Base-by-base conservation (phyloP, 176 grass and related monocot species). In the Musa itinerans region DNA sequence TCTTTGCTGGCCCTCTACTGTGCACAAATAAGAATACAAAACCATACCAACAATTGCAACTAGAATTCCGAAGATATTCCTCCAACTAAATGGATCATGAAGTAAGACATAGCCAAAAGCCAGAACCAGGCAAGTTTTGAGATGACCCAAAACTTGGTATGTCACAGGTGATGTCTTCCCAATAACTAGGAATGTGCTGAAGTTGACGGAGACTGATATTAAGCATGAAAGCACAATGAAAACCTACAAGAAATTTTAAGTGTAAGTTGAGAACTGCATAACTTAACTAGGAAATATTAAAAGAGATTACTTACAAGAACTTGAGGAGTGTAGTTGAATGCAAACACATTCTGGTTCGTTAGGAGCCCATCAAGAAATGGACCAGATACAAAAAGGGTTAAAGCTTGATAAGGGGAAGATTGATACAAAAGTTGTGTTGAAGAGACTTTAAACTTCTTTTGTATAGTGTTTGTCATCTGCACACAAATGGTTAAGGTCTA, bases 161-260 rank as follows among this genome's bases (percentile, higher is more conserved):
- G 92, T 92, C 24, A 96, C 92, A 52, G 92, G 88, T 78, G 92
- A 96, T 43, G 92, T 96, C 92, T 90, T 96, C 55, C 92, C 88
- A 0, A 96, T 96, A 58, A 96, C 88, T 69, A 96, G 86, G 78
- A 96, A 96, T 24, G 92, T 96, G 77, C 88, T 91, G 83, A 96
- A 96, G 84, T 96, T 96, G 51, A 91, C 92, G 74, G 88, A 96
- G 11, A 96, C 92, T 0, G 92, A 82, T 86, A 96, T 96, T 83
- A 96, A 73, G 76, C 92, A 96, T 9, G 92, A 96, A 63, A 96
- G 21, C 25, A 87, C 89, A 24, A 96, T 96, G 70, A 96, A 96
- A 72, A 88, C 80, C 92, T 96, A 83, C 88, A 83, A 65, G 54
- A 84, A 82, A 7, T 6, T 76, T 62, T 26, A 26, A 83, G 74